phyloP scores from a whole-genome alignment of 2,329 filamentous ascomycete genomes.

The Claviceps cyperi region DNA sequence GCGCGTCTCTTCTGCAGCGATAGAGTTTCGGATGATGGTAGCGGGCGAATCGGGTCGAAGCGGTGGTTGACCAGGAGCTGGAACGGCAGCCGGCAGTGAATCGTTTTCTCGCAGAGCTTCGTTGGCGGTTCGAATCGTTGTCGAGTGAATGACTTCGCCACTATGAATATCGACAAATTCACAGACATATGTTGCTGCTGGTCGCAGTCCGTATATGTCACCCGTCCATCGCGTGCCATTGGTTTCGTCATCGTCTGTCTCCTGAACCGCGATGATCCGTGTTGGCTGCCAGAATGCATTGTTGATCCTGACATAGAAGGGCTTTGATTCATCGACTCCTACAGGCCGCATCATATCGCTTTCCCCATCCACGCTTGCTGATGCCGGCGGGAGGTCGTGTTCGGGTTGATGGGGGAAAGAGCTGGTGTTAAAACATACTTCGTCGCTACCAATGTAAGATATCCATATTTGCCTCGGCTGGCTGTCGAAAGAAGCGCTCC shows the following conservation, averaged over 20 bases:
- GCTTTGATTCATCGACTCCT: conserved; percentile 53
- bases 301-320: conserved; percentile 67
- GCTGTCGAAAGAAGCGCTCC: conserved; percentile 57
- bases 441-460: conserved; percentile 62
- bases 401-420: conserved; percentile 34
- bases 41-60: conserved; percentile 62
- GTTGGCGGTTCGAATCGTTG: conserved; percentile 52
- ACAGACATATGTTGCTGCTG: conserved; percentile 62
- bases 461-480: conserved; percentile 67
- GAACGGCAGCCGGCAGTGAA: conserved; percentile 14
- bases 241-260: conserved; percentile 15
- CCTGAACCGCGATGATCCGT: conserved; percentile 42
- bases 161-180: conserved; percentile 60
- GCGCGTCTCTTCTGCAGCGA: conserved; percentile 56
- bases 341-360: conserved; percentile 20
- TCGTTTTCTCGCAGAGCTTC: conserved; percentile 25
- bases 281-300: conserved; percentile 69
- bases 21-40: conserved; percentile 63
- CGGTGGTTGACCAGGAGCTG: conserved; percentile 37
- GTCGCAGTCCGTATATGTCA: conserved; percentile 53
- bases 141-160: conserved; percentile 52
- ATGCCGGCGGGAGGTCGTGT: conserved; percentile 18
- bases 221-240: conserved; percentile 48
- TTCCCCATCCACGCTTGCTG: conserved; percentile 15
- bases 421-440: conserved; percentile 63